Percentiles rank a stretch among this genome's conserved stretches.
These are phyloP conservation scores for Micractinium conductrix DNA, from an alignment of 139 green algal species.

Conservation along the genomic window DNA sequence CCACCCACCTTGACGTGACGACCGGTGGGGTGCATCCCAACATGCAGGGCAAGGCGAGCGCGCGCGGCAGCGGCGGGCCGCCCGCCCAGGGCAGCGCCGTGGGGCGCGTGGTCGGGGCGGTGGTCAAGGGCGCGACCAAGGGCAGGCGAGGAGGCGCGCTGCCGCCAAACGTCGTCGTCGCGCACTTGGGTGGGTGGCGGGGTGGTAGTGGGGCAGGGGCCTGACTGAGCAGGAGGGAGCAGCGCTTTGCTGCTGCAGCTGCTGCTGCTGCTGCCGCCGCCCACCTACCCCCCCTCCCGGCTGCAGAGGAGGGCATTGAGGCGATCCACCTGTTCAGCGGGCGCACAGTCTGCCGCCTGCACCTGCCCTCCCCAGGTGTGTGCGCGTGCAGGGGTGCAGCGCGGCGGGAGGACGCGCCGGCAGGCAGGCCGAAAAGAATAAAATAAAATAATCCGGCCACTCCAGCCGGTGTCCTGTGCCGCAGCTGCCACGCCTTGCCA, in stretches of 20 bases:
- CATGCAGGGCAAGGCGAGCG: neutral
- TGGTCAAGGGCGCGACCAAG: slow-evolving; percentile 14
- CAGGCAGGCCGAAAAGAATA: too few relatives aligned
- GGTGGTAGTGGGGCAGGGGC: neutral
- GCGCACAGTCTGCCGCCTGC: neutral
- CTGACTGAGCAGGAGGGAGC: too few relatives aligned
- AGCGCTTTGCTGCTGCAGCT: too few relatives aligned
- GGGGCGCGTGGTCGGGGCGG: slow-evolving; percentile 4
- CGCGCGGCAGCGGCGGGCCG: neutral
- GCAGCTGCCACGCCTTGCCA: too few relatives aligned
- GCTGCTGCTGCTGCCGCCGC: too few relatives aligned
- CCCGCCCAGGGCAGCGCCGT: slow-evolving; percentile 3
- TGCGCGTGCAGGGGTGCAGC: too few relatives aligned
- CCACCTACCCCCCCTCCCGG: neutral
- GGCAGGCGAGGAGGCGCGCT: neutral
- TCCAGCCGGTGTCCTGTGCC: too few relatives aligned
- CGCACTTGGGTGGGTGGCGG: slow-evolving; percentile 55
- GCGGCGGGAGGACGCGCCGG: too few relatives aligned
- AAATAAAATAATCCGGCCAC: too few relatives aligned
- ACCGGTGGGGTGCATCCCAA: too few relatives aligned
- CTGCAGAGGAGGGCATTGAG: slow-evolving; percentile 87
- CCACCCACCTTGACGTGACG: too few relatives aligned
- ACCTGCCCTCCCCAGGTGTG: neutral
- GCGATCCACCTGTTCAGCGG: slow-evolving; percentile 91
- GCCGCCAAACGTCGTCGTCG: slow-evolving; percentile 90